phyloP scores from a whole-genome alignment of 2,329 filamentous ascomycete genomes.

The Didymella keratinophila region DNA sequence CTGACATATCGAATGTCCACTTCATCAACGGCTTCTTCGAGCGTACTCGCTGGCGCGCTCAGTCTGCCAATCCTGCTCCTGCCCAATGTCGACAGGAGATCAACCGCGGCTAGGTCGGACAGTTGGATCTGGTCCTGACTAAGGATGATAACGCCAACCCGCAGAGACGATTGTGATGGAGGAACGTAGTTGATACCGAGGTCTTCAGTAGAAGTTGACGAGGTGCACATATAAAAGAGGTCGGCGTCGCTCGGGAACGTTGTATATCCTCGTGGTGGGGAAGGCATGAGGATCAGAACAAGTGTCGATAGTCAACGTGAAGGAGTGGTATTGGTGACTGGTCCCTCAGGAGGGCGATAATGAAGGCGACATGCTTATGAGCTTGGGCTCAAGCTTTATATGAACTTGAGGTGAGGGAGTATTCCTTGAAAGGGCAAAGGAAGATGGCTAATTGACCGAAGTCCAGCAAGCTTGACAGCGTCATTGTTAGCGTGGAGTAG shows the following conservation, averaged over 20 bases:
- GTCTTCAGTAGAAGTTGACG: slow-evolving; percentile 45
- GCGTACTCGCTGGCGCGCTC: slow-evolving; percentile 32
- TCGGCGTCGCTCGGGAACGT: slow-evolving; percentile 47
- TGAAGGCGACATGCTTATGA: slow-evolving; percentile 10
- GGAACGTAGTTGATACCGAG: slow-evolving; percentile 44
- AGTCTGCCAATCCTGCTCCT: slow-evolving; percentile 39
- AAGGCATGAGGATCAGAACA: slow-evolving; percentile 37
- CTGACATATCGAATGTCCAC: slow-evolving; percentile 50
- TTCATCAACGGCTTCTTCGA: slow-evolving; percentile 46
- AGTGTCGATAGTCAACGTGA: too few species aligned
- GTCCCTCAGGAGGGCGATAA: slow-evolving; percentile 1
- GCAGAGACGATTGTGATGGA: slow-evolving; percentile 46
- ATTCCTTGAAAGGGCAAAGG: slow-evolving; percentile 23
- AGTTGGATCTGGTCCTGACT: slow-evolving; percentile 43
- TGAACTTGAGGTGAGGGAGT: slow-evolving; percentile 15
- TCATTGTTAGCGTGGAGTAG: slow-evolving; percentile 35
- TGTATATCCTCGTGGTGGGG: slow-evolving; percentile 43
- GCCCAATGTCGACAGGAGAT: slow-evolving; percentile 44
- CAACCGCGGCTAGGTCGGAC: slow-evolving; percentile 45
- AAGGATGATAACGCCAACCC: slow-evolving; percentile 44
- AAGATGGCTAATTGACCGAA: slow-evolving; percentile 19
- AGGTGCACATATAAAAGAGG: slow-evolving; percentile 49
- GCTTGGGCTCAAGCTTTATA: slow-evolving; percentile 41
- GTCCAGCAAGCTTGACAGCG: slow-evolving; percentile 23
- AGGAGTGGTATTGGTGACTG: not conserved